phyloP scores from a whole-genome alignment of 768 basidiomycete species.

The Myochromella boudieri region DNA sequence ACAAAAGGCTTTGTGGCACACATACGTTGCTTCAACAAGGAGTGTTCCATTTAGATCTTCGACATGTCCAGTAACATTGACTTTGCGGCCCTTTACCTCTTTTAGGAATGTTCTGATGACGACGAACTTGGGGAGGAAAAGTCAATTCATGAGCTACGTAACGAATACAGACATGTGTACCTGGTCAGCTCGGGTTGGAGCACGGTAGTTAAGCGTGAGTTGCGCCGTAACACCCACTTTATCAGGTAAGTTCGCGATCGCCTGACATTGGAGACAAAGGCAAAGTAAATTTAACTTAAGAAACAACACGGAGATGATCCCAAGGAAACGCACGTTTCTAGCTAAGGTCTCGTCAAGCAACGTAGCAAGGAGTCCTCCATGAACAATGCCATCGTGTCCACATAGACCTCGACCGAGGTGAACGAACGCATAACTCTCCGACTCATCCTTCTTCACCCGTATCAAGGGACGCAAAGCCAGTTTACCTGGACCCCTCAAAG shows the following conservation, averaged over 20 bases:
- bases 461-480: constrained; percentile 81
- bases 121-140: constrained; percentile 59
- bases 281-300: constrained; percentile 61
- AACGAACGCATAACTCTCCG: constrained; percentile 65
- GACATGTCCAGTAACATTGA: constrained; percentile 63
- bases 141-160: not conserved
- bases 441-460: constrained; percentile 72
- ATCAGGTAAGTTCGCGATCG: constrained; percentile 81
- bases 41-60: constrained; percentile 81
- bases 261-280: constrained; percentile 43
- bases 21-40: constrained; percentile 81
- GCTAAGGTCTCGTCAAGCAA: constrained; percentile 84
- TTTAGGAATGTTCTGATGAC: constrained; percentile 71
- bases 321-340: constrained; percentile 56
- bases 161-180: too few species aligned
- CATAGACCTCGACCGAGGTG: constrained; percentile 88
- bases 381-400: constrained; percentile 92
- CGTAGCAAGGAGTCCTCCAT: constrained; percentile 90
- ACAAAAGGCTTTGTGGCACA: constrained; percentile 19
- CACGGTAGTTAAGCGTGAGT: constrained; percentile 76
- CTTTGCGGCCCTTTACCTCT: constrained; percentile 78
- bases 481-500: constrained; percentile 85
- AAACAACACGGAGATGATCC: not conserved
- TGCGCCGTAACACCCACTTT: constrained; percentile 93
- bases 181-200: constrained; percentile 89